Percentiles rank a stretch among this genome's conserved stretches.
These are phyloP conservation scores for Monosporascus sp. DNA, from an alignment of 2,329 filamentous ascomycete genomes.

Conservation along the genomic window DNA sequence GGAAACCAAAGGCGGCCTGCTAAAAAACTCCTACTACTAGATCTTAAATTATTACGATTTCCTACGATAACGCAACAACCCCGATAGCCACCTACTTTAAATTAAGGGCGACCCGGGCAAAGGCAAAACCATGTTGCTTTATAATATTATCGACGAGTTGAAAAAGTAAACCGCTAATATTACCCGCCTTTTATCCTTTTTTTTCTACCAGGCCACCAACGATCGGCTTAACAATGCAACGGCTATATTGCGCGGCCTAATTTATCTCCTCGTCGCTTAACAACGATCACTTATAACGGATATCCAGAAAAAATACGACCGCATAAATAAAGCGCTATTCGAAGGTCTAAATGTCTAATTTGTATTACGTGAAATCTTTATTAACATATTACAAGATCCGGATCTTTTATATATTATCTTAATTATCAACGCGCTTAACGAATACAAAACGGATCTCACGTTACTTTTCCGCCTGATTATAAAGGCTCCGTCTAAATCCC, in stretches of 20 bases:
- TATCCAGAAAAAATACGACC: conserved; percentile 28
- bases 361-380: conserved; percentile 29
- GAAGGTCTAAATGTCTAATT: conserved; percentile 33
- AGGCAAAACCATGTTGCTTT: conserved; percentile 31
- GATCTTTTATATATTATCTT: conserved; percentile 26
- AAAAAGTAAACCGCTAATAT: neutral
- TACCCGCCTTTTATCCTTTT: too few species aligned
- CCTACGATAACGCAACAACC: too few species aligned
- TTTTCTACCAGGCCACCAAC: too few species aligned
- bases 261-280: too few species aligned
- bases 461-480: conserved; percentile 32
- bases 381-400: conserved; percentile 29
- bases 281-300: conserved; percentile 28
- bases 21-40: too few species aligned
- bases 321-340: conserved; percentile 27
- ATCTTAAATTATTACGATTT: too few species aligned
- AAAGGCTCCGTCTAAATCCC: conserved; percentile 14
- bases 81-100: neutral
- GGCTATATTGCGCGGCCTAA: too few species aligned
- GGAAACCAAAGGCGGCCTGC: too few species aligned
- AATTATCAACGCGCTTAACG: conserved; percentile 43
- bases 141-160: conserved; percentile 23
- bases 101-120: too few species aligned
- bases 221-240: too few species aligned
- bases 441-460: conserved; percentile 29